Evolutionary conservation across 768 basidiomycete genomes (phyloP), one percentile per base, ranked within the genome.

Genomic region (Amanita pseudoporphyria): DNA sequence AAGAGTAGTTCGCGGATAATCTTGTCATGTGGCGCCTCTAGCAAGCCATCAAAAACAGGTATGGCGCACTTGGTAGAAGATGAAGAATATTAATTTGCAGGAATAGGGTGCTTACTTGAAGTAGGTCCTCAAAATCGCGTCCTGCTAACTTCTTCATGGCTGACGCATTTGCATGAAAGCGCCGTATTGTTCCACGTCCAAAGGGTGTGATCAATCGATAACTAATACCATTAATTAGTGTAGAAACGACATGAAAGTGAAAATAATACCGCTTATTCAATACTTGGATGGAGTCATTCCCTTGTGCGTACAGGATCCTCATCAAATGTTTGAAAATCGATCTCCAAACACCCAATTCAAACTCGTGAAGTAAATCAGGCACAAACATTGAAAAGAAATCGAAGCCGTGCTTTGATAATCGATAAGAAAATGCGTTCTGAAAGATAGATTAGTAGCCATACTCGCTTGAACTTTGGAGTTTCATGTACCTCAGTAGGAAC

Each of bases 91-190:
- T 12, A 32, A 5, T 3, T 28, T 21, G 32, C 35, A 49, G 32
- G 22, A 22, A 7, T 30, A 47, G 6, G 16, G 3, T 16, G 39
- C 58, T 13, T 38, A 66, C 73, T 62, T 74, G 71, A 0, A 74
- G 56, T 1, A 73, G 49, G 36, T 76, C 70, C 45, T 74, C 68
- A 45, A 67, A 74, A 40, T 74, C 66, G 0, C 64, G 54, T 1
- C 65, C 2, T 65, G 48, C 24, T 67, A 62, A 31, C 64, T 38
- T 46, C 18, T 38, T 65, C 61, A 71, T 62, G 9, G 62, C 64
- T 0, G 67, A 64, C 1, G 64, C 59, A 51, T 71, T 70, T 0
- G 37, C 47, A 10, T 54, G 43, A 49, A 74, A 74, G 9, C 54
- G 49, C 0, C 64, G 61, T 7, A 76, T 74, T 0, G 65, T 63